Base-by-base conservation (phyloP, 1,284 basidiomycete genomes). In the Chalciporus sp. region DNA sequence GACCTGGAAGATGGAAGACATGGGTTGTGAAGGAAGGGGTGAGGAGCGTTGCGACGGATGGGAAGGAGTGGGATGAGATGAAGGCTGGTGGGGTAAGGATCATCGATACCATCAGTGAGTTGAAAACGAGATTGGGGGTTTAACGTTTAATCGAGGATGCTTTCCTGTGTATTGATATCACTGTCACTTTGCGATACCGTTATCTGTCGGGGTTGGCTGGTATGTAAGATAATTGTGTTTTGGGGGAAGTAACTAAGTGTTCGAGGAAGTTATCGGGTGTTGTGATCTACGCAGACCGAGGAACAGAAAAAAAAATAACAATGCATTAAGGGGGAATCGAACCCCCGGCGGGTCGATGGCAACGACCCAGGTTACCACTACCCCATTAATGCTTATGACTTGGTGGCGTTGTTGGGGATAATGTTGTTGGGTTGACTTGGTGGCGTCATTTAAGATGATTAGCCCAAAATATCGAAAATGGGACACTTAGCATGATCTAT, bases 281-380 rank as follows among this genome's bases (percentile, higher is more conserved):
- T n/a, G n/a, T n/a, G n/a, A n/a, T n/a, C n/a, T n/a, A n/a, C n/a
- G 37, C 2, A 8, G 37, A 17, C 17, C n/a, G 6, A 6, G n/a
- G 16, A 40, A 47, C 17, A 26, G 7, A 33, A 33, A 8, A n/a
- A 3, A 14, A 29, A 49, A 49, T 28, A n/a, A 9, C 4, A 29
- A 23, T 84, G 84, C 85, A 85, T 85, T 84, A 85, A 86, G 83
- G 63, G 84, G 82, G 84, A 86, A 86, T 87, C 81, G 83, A 86
- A 86, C 84, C 79, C 83, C 82, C 83, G 83, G 84, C 83, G 83
- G 84, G 83, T 85, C 79, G 80, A 68, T 69, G 67, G 61, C 67
- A 72, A 69, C 67, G 67, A 69, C 67, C 67, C 70, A 68, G 67
- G 67, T 68, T 68, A 68, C 67, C 67, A 68, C 67, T 70, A 70